Percentiles rank a stretch among this genome's conserved stretches.
These are phyloP conservation scores for Saccharomycopsis sp. DNA, from an alignment of 805 yeast species.

Conservation along the genomic window DNA sequence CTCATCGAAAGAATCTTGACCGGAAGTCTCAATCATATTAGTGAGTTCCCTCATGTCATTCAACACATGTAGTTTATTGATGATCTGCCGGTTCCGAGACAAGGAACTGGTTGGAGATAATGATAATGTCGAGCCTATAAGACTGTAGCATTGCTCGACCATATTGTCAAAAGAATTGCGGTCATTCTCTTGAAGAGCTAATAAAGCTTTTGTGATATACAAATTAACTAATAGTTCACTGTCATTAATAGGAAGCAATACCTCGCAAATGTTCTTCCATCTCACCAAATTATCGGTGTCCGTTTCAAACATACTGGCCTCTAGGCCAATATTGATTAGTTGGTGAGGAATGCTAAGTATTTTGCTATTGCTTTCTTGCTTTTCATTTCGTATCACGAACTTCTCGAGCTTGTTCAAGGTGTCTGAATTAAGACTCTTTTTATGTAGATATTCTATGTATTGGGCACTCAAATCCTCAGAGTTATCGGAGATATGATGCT, in stretches of 20 bases:
- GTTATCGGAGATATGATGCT: constrained; percentile 20
- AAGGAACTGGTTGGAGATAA: constrained; percentile 44
- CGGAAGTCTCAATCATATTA: neutral
- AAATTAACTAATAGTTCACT: constrained; percentile 50
- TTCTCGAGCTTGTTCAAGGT: constrained; percentile 45
- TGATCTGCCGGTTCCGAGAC: constrained; percentile 39
- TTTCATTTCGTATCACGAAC: constrained; percentile 32
- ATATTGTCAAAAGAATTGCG: constrained; percentile 35
- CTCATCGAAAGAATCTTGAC: neutral
- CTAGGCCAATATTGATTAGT: constrained; percentile 64
- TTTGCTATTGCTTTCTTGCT: constrained; percentile 26
- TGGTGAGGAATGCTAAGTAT: constrained; percentile 36
- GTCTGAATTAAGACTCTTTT: constrained; percentile 70
- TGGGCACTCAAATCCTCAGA: constrained; percentile 38
- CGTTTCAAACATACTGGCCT: constrained; percentile 66
- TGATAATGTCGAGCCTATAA: constrained; percentile 42
- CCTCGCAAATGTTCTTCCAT: constrained; percentile 56
- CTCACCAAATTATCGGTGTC: constrained; percentile 40
- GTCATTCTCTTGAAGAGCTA: constrained; percentile 35
- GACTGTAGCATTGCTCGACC: constrained; percentile 41
- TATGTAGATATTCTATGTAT: constrained; percentile 61
- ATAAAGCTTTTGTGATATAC: constrained; percentile 58
- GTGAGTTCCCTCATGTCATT: constrained; percentile 42
- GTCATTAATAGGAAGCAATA: constrained; percentile 38
- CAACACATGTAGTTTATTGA: constrained; percentile 54